Conservation (phyloP, 306 rosid genomes). For the Albizia julibrissin region DNA sequence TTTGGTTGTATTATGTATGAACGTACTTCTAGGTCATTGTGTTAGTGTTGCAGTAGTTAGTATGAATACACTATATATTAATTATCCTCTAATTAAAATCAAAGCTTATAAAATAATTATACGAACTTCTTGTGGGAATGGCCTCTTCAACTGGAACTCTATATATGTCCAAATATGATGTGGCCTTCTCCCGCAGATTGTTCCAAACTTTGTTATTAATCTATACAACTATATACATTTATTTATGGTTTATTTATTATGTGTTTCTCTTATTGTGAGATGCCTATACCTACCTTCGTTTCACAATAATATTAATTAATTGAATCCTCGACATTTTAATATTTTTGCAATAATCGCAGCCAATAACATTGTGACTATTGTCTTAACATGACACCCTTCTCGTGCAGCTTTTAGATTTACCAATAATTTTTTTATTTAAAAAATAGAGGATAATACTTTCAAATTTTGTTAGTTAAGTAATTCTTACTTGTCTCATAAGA, state of each 20-base stretch:
- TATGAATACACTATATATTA: background rate
- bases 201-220: background rate
- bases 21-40: background rate
- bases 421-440: background rate
- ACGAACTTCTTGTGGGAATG: constrained; percentile 34
- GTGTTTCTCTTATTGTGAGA: background rate
- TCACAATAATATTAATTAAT: background rate
- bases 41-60: background rate
- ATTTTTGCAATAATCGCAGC: background rate
- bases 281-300: background rate
- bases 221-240: background rate
- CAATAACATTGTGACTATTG: constrained; percentile 24
- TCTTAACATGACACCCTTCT: constrained; percentile 20
- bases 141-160: constrained; percentile 47
- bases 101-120: background rate
- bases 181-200: constrained; percentile 23
- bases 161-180: constrained; percentile 29
- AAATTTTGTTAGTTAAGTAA: background rate
- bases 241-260: background rate
- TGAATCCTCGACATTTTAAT: background rate
- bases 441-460: background rate
- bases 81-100: background rate
- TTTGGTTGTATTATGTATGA: background rate
- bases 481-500: background rate
- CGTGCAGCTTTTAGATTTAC: background rate